These are phyloP conservation scores for Penicillium tannophilum DNA, from an alignment of 495 filamentous ascomycete genomes.

Conservation along the genomic window DNA sequence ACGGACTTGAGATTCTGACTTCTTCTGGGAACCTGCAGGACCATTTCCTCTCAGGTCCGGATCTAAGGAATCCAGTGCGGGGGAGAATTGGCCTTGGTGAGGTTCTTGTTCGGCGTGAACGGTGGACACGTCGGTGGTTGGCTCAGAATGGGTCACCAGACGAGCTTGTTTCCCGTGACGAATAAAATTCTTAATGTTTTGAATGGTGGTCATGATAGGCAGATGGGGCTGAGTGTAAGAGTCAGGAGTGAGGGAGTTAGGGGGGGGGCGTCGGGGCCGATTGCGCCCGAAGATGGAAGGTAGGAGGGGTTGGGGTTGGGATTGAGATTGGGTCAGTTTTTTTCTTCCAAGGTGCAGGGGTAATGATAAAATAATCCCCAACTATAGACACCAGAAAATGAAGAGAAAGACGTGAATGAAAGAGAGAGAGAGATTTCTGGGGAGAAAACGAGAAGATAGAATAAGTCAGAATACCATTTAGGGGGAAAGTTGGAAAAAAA, in stretches of 20 bases:
- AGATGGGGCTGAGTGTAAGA: constrained; percentile 1
- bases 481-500: constrained; percentile 8
- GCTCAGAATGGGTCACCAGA: constrained; percentile 63
- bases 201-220: constrained; percentile 73
- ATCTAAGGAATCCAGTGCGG: constrained; percentile 57
- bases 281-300: background rate
- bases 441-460: constrained; percentile 60
- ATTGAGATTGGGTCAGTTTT: background rate
- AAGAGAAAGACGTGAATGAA: constrained; percentile 3
- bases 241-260: background rate
- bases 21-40: constrained; percentile 62
- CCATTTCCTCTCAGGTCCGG: constrained; percentile 51
- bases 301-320: constrained; percentile 4
- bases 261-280: background rate
- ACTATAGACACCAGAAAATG: too few relatives aligned
- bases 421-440: constrained; percentile 71
- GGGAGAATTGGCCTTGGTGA: constrained; percentile 53
- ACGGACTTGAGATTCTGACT: constrained; percentile 50
- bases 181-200: constrained; percentile 96
- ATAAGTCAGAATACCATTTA: constrained; percentile 48
- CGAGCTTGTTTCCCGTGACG: constrained; percentile 97
- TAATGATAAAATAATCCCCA: background rate
- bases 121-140: constrained; percentile 67
- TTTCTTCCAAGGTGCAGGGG: background rate
- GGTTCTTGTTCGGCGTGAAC: constrained; percentile 68